A percentile compares a stretch with the other conserved stretches of the same genome.
These are phyloP conservation scores for Amylostereum areolatum DNA, from an alignment of 1,284 basidiomycete genomes.

Conservation along the genomic window DNA sequence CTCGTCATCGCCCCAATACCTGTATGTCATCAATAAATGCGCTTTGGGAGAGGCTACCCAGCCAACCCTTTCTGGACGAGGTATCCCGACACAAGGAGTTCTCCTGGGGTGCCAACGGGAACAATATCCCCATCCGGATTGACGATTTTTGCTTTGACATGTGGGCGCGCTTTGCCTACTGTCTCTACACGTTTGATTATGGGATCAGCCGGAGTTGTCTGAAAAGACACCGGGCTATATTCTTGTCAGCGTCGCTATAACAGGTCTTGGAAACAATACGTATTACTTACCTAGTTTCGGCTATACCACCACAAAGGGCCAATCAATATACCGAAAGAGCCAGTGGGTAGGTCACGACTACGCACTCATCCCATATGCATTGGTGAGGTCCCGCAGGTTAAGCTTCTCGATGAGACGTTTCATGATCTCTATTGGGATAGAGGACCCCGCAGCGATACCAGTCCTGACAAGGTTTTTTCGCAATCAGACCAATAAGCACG, in stretches of 20 bases:
- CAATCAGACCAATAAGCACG: neutral
- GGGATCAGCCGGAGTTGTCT: constrained; percentile 62
- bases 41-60: neutral
- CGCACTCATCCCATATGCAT: constrained; percentile 81
- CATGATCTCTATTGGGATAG: constrained; percentile 79
- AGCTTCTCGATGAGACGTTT: constrained; percentile 58
- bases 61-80: constrained; percentile 70
- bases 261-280: neutral
- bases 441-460: constrained; percentile 75
- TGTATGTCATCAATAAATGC: constrained; percentile 21
- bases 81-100: constrained; percentile 73
- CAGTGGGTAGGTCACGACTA: constrained; percentile 9
- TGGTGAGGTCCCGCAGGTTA: constrained; percentile 67
- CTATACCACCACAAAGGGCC: constrained; percentile 21
- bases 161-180: constrained; percentile 70
- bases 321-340: neutral
- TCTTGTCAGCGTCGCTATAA: neutral
- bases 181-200: constrained; percentile 74
- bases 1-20: constrained; percentile 74
- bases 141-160: constrained; percentile 73
- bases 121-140: constrained; percentile 55
- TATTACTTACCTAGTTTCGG: constrained; percentile 46
- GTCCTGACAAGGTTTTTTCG: constrained; percentile 37
- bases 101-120: constrained; percentile 64
- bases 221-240: constrained; percentile 74